A percentile compares a stretch with the other conserved stretches of the same genome.
These are phyloP conservation scores for Geosiphon pyriformis DNA, from an alignment of 192 early-diverging fungal species.

Conservation along the genomic window DNA sequence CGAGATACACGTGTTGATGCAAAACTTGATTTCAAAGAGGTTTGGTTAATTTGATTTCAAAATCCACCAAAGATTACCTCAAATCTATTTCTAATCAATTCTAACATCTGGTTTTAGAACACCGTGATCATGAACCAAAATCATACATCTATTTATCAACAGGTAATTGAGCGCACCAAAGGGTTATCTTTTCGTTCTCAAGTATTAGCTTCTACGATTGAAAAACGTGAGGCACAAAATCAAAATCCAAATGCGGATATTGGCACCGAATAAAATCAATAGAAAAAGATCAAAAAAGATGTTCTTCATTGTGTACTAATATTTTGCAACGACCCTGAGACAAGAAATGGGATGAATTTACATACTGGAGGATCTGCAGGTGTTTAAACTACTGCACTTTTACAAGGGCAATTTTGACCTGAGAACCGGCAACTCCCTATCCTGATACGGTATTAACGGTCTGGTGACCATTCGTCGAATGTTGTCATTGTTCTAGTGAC, in stretches of 20 bases:
- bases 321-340: too few species aligned
- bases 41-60: conserved; percentile 30
- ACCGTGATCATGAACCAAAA: conserved; percentile 91
- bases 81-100: conserved; percentile 13
- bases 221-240: conserved; percentile 68
- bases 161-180: conserved; percentile 93
- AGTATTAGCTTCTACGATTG: conserved; percentile 80
- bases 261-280: too few species aligned
- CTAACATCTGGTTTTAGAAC: conserved; percentile 46
- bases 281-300: conserved; percentile 7
- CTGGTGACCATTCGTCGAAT: conserved; percentile 25
- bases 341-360: too few species aligned
- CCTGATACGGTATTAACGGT: background rate
- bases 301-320: too few species aligned
- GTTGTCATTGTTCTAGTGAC: conserved; percentile 41
- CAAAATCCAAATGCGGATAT: conserved; percentile 25
- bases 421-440: too few species aligned
- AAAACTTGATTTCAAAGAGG: conserved; percentile 91
- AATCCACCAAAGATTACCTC: conserved; percentile 14
- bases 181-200: conserved; percentile 87
- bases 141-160: conserved; percentile 83
- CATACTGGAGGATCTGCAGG: too few species aligned
- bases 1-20: conserved; percentile 93
- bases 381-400: too few species aligned
- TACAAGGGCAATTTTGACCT: too few species aligned